These are phyloP conservation scores for Crucihimalaya himalaica DNA, from an alignment of 345 rosid species.

Conservation along the genomic window DNA sequence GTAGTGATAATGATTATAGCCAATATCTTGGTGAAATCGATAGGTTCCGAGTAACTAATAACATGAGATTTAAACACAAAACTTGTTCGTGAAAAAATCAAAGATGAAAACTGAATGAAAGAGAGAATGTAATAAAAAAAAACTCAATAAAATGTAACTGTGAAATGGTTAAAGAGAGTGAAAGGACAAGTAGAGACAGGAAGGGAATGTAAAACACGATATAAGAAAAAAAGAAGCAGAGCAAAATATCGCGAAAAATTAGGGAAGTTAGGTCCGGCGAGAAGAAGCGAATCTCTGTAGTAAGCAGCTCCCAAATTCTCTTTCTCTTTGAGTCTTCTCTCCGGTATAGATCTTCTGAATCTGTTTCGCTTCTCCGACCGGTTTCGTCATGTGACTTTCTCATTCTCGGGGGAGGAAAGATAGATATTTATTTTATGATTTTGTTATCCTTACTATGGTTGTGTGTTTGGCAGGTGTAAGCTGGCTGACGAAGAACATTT, in stretches of 20 bases:
- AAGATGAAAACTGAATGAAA: neutral
- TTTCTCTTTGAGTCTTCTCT: neutral
- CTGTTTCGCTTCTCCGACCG: neutral
- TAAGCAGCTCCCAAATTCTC: neutral
- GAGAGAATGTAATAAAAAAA: neutral
- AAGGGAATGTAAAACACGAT: neutral
- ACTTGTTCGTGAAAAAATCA: too few species aligned
- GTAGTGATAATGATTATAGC: too few species aligned
- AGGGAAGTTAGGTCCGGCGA: constrained; percentile 11
- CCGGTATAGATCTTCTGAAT: neutral
- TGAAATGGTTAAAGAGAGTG: neutral
- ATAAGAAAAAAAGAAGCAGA: neutral
- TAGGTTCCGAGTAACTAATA: too few species aligned
- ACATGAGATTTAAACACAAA: too few species aligned
- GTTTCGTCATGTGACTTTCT: constrained; percentile 1
- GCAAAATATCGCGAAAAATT: constrained; percentile 30
- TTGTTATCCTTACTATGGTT: neutral
- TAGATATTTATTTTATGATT: too few species aligned
- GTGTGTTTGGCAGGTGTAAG: constrained; percentile 11
- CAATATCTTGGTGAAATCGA: too few species aligned
- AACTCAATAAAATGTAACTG: too few species aligned
- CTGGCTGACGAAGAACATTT: constrained; percentile 1
- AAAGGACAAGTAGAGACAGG: neutral
- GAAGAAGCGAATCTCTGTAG: constrained; percentile 27
- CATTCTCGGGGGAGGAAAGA: neutral